Base-by-base conservation (phyloP, 148 eudicot species). In the Chenopodium formosanum region DNA sequence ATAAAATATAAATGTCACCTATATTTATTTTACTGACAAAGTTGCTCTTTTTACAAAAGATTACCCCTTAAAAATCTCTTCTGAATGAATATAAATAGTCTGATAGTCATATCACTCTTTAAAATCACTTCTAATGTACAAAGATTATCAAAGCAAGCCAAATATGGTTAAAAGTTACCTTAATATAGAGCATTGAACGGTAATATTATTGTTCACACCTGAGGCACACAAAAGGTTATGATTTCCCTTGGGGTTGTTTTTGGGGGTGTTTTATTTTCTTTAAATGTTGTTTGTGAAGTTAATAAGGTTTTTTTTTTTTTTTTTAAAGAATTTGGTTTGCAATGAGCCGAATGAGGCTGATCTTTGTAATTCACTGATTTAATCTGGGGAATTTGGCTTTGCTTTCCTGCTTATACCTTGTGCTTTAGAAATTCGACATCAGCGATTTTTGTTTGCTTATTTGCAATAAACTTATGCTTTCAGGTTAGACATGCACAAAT, bases 401-500 rank as follows among this genome's bases (percentile, higher is more conserved):
- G 37, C 32, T 63, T 52, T 80, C 22, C 50, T n/a, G 9, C 68
- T 69, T 69, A 5, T 77, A 56, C 11, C 16, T n/a, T 3, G n/a
- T 72, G 31, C 23, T 64, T 25, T 34, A 40, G 4, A 52, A 1
- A 14, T 79, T 4, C 4, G 19, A 2, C 60, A 65, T 74, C 50
- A 7, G n/a, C 25, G 16, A 63, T 52, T 65, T 44, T 79, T 44
- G 27, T 25, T 83, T 66, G 16, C n/a, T 71, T 52, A 20, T 58
- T 71, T 77, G 13, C 70, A 2, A 9, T 37, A 9, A 65, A 25
- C 32, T 62, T 83, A 52, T 58, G 56, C 52, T 77, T 34, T 60
- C 87, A 95, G 99, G 99, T 95, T 70, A 87, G 99, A 56, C 94
- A 82, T 86, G 94, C 94, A 85, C 85, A 89, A 81, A 84, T 96